A percentile compares a stretch with the other conserved stretches of the same genome.
phyloP scores from a whole-genome alignment of 2,329 filamentous ascomycete species.

The Chaetomium strumarium region DNA sequence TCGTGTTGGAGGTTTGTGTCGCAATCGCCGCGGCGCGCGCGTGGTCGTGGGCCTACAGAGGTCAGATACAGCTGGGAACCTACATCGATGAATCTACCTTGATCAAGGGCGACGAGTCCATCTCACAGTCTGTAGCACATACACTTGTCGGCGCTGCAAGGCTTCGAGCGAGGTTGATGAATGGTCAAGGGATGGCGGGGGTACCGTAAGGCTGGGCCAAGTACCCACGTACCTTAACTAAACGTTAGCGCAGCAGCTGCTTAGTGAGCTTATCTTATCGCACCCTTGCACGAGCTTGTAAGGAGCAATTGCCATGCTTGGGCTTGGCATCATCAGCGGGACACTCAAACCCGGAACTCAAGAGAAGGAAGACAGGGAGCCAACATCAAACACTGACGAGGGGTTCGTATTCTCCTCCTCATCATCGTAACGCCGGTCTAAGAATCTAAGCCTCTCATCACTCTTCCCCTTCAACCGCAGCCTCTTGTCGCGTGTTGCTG shows the following conservation, averaged over 20 bases:
- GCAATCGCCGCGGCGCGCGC: constrained; percentile 77
- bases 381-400: no score
- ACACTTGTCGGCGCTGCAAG: background rate
- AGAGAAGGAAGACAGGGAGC: no score
- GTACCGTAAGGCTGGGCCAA: constrained; percentile 5
- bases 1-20: constrained; percentile 66
- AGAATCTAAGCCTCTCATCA: no score
- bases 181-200: constrained; percentile 1
- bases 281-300: no score
- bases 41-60: constrained; percentile 72
- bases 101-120: constrained; percentile 66
- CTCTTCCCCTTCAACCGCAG: no score
- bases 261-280: background rate
- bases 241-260: background rate
- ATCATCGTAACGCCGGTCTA: no score
- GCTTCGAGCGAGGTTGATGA: background rate
- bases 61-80: background rate
- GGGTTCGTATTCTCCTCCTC: no score
- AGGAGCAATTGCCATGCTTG: no score
- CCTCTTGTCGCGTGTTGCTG: no score
- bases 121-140: constrained; percentile 30
- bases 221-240: no score
- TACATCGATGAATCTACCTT: constrained; percentile 42
- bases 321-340: no score
- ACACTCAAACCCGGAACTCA: no score